Percentiles rank a stretch among this genome's conserved stretches.
Conservation (phyloP, 2,329 filamentous ascomycete species). For the Cytospora piceae region DNA sequence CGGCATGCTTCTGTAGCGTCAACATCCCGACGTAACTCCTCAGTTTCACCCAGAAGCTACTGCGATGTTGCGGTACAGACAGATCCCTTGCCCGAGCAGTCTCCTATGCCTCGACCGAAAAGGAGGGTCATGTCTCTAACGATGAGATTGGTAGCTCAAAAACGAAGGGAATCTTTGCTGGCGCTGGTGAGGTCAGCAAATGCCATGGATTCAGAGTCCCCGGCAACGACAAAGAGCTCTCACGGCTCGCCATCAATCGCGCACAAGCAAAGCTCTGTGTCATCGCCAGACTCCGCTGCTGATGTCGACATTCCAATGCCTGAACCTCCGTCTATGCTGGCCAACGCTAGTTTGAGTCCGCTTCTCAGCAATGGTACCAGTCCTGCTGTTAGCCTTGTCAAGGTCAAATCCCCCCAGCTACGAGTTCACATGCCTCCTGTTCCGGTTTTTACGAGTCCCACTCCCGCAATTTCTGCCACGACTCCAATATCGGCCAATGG, state of each 20-base stretch:
- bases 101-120: slow-evolving; percentile 42
- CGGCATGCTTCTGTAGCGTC: slow-evolving; percentile 38
- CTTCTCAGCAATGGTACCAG: slow-evolving; percentile 28
- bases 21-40: slow-evolving; percentile 45
- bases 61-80: slow-evolving; percentile 58
- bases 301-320: slow-evolving; percentile 38
- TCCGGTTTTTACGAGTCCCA: slow-evolving; percentile 51
- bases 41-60: slow-evolving; percentile 48
- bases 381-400: slow-evolving; percentile 33
- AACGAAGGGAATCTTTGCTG: slow-evolving; percentile 33
- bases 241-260: slow-evolving; percentile 17
- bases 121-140: slow-evolving; percentile 56
- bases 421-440: slow-evolving; percentile 62
- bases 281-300: slow-evolving; percentile 29
- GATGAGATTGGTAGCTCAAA: slow-evolving; percentile 46
- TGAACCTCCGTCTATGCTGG: slow-evolving; percentile 41
- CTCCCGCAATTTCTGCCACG: slow-evolving; percentile 40
- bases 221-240: slow-evolving; percentile 39
- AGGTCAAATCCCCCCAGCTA: slow-evolving; percentile 50
- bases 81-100: slow-evolving; percentile 47
- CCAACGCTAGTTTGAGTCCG: slow-evolving; percentile 29
- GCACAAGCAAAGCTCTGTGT: slow-evolving; percentile 19
- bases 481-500: slow-evolving; percentile 54
- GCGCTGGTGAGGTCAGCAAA: slow-evolving; percentile 38
- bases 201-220: slow-evolving; percentile 47